A percentile compares a stretch with the other conserved stretches of the same genome.
These are phyloP conservation scores for Penicillium sp. DNA, from an alignment of 2,329 filamentous ascomycete species.

Conservation along the genomic window DNA sequence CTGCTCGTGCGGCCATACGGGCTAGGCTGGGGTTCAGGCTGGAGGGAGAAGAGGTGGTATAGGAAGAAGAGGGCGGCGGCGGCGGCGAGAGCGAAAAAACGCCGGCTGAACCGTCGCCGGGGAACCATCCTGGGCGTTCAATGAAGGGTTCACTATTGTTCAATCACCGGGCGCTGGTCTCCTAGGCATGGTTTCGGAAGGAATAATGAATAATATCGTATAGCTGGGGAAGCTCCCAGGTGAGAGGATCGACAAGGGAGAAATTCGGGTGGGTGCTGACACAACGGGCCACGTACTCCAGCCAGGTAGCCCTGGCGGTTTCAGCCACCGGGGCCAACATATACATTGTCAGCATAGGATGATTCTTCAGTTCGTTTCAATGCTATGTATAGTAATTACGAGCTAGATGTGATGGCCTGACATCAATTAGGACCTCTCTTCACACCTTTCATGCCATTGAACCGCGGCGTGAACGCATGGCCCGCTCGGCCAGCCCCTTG, in stretches of 20 bases:
- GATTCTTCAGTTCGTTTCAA: too few relatives aligned
- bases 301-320: too few relatives aligned
- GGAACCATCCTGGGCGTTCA: conserved; percentile 45
- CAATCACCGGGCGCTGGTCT: conserved; percentile 9
- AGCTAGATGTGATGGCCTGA: too few relatives aligned
- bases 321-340: too few relatives aligned
- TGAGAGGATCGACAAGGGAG: conserved; percentile 14
- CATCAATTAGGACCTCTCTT: too few relatives aligned
- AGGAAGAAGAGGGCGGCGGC: conserved; percentile 56
- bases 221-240: too few relatives aligned
- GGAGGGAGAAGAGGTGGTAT: conserved; percentile 58
- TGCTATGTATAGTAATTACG: too few relatives aligned
- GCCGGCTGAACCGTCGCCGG: conserved; percentile 36
- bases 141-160: conserved; percentile 7
- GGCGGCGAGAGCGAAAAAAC: conserved; percentile 51
- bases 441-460: too few relatives aligned
- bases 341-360: too few relatives aligned
- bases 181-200: not conserved
- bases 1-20: not conserved
- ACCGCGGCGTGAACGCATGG: too few relatives aligned
- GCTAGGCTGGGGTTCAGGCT: conserved; percentile 50
- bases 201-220: too few relatives aligned
- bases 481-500: too few relatives aligned
- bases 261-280: conserved; percentile 16
- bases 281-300: conserved; percentile 18